phyloP scores from a whole-genome alignment of 2,329 filamentous ascomycete genomes.

The Dothideomycetes sp. region DNA sequence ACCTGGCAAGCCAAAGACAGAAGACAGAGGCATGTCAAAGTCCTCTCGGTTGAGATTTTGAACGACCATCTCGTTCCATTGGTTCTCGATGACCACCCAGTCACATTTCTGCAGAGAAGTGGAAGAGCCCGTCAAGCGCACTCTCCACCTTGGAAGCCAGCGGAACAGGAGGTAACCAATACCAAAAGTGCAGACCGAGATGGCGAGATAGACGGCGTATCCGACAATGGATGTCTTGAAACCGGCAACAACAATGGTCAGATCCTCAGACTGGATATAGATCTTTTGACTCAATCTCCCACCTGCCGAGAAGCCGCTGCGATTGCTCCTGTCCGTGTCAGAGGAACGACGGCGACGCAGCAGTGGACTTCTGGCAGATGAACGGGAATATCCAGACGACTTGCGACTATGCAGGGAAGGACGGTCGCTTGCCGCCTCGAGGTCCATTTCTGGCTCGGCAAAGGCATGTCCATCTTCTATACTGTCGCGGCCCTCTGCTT shows the following conservation, averaged over 20 bases:
- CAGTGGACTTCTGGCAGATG: constrained; percentile 48
- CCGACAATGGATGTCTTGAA: constrained; percentile 71
- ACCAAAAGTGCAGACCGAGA: constrained; percentile 67
- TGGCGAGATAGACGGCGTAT: constrained; percentile 55
- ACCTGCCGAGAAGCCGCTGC: constrained; percentile 50
- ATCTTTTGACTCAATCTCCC: constrained; percentile 76
- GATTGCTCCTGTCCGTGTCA: constrained; percentile 57
- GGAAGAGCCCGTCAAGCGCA: constrained; percentile 62
- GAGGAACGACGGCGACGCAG: constrained; percentile 64
- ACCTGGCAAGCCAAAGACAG: constrained; percentile 54
- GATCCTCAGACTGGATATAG: constrained; percentile 84
- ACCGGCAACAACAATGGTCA: constrained; percentile 87
- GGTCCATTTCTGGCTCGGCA: constrained; percentile 35
- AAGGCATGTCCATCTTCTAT: constrained; percentile 32
- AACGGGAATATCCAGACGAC: constrained; percentile 44
- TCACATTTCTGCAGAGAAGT: constrained; percentile 64
- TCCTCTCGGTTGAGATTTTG: constrained; percentile 53
- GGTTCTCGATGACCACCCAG: constrained; percentile 95
- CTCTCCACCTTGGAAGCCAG: constrained; percentile 84
- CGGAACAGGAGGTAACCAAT: constrained; percentile 75
- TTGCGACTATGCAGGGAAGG: constrained; percentile 44
- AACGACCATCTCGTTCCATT: constrained; percentile 89
- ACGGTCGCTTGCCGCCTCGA: constrained; percentile 31
- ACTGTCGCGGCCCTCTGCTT: constrained; percentile 29
- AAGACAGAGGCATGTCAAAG: constrained; percentile 56